These are phyloP conservation scores for Solanum hybrid DNA, from an alignment of 305 asterid species.

Conservation along the genomic window DNA sequence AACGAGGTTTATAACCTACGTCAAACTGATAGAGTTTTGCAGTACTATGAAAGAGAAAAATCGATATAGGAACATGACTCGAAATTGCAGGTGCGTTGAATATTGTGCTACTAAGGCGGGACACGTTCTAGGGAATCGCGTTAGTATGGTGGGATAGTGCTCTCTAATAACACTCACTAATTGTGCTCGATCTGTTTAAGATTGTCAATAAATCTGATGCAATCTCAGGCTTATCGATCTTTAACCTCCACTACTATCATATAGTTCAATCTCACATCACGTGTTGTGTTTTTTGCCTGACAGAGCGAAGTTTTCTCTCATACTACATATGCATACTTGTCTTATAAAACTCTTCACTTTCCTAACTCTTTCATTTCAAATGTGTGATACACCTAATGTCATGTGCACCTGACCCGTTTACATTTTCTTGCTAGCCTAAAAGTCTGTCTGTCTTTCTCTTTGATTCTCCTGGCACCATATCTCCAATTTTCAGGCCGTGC, in stretches of 20 bases:
- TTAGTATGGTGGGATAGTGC: accelerated
- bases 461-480: neutral
- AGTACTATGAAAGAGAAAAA: too few species aligned
- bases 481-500: neutral
- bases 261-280: neutral
- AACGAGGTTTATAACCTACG: neutral
- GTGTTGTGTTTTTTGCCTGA: neutral
- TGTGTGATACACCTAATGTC: neutral
- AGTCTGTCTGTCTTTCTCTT: neutral
- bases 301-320: neutral
- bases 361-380: neutral
- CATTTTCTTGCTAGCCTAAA: neutral
- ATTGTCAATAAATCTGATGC: neutral
- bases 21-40: too few species aligned
- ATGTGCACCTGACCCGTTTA: neutral
- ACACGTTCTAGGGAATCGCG: accelerated
- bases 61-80: too few species aligned
- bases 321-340: neutral
- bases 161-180: neutral
- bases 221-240: neutral
- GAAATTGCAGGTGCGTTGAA: too few species aligned
- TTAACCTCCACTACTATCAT: neutral
- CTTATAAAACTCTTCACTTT: neutral
- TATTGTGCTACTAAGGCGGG: accelerated
- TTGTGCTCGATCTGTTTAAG: neutral